Conservation (phyloP, 2,329 filamentous ascomycete genomes). For the Tolypocladium ophioglossoides region DNA sequence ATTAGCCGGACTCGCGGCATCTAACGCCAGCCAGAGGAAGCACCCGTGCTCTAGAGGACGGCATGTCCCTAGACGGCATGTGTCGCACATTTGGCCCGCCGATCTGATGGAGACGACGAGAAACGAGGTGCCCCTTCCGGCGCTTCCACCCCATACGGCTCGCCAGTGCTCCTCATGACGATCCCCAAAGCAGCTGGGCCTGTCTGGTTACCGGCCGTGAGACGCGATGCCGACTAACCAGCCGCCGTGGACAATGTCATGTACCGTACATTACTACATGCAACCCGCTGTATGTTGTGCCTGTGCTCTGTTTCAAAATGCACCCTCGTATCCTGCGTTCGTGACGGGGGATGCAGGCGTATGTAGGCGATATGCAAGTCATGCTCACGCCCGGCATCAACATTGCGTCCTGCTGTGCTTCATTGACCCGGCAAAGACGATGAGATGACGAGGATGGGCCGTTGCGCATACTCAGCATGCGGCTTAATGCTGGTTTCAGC, state of each 20-base stretch:
- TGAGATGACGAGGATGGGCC: neutral
- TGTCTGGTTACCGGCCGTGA: neutral
- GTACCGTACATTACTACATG: neutral
- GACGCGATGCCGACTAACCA: neutral
- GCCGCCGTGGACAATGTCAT: neutral
- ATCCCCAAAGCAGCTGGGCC: neutral
- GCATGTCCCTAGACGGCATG: slow-evolving; percentile 6
- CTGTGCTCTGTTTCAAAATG: neutral
- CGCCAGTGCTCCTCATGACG: neutral
- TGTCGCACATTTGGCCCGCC: neutral
- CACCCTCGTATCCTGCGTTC: neutral
- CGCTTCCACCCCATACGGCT: neutral
- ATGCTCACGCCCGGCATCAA: neutral
- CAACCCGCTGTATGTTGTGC: neutral
- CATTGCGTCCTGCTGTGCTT: neutral
- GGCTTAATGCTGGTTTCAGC: neutral
- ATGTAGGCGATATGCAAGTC: slow-evolving; percentile 2
- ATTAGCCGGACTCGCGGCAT: slow-evolving; percentile 1
- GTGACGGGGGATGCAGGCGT: neutral
- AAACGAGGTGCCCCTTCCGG: neutral
- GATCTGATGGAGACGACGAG: neutral
- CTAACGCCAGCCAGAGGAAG: slow-evolving; percentile 11
- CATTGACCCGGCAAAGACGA: neutral
- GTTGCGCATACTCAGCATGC: neutral
- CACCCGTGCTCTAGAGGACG: slow-evolving; percentile 6